A percentile compares a stretch with the other conserved stretches of the same genome.
These are phyloP conservation scores for Tetradesmus lagerheimii DNA, from an alignment of 139 green algal species.

Conservation along the genomic window DNA sequence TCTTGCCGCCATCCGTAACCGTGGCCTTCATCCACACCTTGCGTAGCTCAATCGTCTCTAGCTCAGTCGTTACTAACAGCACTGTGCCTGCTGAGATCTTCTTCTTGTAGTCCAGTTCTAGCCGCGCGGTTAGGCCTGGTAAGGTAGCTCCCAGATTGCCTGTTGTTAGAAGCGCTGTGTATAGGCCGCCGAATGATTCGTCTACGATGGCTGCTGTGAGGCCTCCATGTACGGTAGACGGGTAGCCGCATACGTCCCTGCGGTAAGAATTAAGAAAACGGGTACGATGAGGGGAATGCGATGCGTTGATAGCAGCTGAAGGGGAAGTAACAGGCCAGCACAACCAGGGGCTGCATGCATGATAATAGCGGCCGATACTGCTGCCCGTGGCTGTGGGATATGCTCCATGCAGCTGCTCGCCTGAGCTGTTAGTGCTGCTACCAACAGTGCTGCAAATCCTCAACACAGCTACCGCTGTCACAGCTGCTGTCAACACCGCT, in stretches of 20 bases:
- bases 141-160: conserved; percentile 62
- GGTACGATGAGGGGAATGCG: background rate
- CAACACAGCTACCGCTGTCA: background rate
- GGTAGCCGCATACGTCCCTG: conserved; percentile 73
- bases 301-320: background rate
- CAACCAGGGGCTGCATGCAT: background rate
- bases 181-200: conserved; percentile 78
- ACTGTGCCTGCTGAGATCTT: conserved; percentile 66
- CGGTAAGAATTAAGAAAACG: background rate
- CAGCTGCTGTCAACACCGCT: background rate
- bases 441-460: background rate
- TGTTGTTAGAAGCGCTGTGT: conserved; percentile 56
- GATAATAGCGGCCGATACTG: background rate
- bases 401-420: background rate
- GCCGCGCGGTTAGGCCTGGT: conserved; percentile 70
- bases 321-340: background rate
- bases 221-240: conserved; percentile 77
- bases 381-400: background rate
- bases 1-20: conserved; percentile 64
- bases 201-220: conserved; percentile 85
- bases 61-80: conserved; percentile 73
- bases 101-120: conserved; percentile 81
- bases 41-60: conserved; percentile 78
- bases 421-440: background rate
- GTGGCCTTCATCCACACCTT: conserved; percentile 86